Percentiles rank a stretch among this genome's conserved stretches.
Evolutionary conservation across 345 rosid species (phyloP).

Genomic region (Corchorus olitorius): DNA sequence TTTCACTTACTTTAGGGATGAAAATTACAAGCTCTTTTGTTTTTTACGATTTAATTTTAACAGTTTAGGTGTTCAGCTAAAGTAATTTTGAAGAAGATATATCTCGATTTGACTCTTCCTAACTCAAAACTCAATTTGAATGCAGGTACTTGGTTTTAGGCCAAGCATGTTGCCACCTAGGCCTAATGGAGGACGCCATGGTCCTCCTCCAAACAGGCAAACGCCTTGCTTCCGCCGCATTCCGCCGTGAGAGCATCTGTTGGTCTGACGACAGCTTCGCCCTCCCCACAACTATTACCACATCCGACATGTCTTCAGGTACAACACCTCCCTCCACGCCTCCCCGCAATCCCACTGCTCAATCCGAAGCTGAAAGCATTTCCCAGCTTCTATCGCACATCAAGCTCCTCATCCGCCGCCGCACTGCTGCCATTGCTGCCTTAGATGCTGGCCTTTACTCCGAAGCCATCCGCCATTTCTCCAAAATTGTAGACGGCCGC

Average conservation of each 20-base stretch:
- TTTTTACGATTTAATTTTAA: background rate
- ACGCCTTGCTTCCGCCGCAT: constrained; percentile 90
- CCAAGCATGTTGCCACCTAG: constrained; percentile 90
- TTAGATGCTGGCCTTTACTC: constrained; percentile 76
- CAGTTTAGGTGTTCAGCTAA: background rate
- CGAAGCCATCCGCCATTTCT: constrained; percentile 91
- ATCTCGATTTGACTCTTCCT: background rate
- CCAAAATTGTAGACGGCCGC: constrained; percentile 85
- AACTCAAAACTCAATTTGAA: background rate
- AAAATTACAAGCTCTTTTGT: background rate
- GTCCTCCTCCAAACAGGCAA: constrained; percentile 89
- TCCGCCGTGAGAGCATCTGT: constrained; percentile 83
- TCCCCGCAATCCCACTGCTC: constrained; percentile 32
- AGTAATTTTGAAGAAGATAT: background rate
- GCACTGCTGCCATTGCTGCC: constrained; percentile 86
- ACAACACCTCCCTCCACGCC: constrained; percentile 54
- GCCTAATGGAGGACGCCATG: constrained; percentile 98
- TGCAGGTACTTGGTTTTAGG: constrained; percentile 79
- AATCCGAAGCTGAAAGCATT: constrained; percentile 53
- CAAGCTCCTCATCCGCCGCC: constrained; percentile 85
- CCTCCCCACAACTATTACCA: constrained; percentile 32
- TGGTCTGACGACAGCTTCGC: constrained; percentile 94
- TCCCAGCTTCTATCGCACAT: constrained; percentile 75
- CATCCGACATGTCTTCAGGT: constrained; percentile 27
- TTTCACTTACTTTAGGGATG: background rate